phyloP scores from a whole-genome alignment of 1,284 basidiomycete species.

The Ceratobasidium sp. region DNA sequence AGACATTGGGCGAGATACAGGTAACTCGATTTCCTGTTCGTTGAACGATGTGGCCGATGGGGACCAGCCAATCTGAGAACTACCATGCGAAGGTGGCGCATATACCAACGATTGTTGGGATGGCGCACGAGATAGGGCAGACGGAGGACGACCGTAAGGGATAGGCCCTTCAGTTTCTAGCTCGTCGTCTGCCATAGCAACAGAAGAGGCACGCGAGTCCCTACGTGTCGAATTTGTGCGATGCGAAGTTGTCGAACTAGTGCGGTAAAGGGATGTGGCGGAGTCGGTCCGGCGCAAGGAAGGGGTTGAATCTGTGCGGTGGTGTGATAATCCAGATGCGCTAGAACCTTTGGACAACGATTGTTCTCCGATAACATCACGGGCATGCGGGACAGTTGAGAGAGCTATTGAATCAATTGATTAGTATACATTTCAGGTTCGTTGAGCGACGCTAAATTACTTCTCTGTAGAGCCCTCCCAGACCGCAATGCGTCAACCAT shows the following conservation, averaged over 20 bases:
- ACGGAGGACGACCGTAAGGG: neutral
- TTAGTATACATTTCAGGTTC: neutral
- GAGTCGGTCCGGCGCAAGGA: neutral
- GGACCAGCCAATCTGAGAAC: conserved; percentile 1
- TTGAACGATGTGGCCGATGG: conserved; percentile 25
- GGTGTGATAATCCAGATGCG: neutral
- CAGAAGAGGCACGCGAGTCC: conserved; percentile 24
- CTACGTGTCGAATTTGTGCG: neutral
- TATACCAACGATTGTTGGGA: conserved; percentile 29
- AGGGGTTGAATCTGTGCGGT: neutral
- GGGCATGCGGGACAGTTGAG: neutral
- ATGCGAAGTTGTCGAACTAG: neutral
- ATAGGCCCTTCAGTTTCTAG: too few relatives aligned
- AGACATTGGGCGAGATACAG: conserved; percentile 12
- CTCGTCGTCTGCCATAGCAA: neutral
- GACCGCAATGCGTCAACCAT: conserved; percentile 16
- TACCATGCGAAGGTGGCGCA: conserved; percentile 7
- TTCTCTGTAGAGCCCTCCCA: conserved; percentile 28
- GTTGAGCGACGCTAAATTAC: neutral
- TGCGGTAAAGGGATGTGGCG: neutral
- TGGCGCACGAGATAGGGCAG: conserved; percentile 8
- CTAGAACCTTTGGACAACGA: neutral
- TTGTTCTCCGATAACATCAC: neutral
- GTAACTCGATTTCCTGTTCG: conserved; percentile 9
- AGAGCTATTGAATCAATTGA: too few relatives aligned